Percentiles rank a stretch among this genome's conserved stretches.
These are phyloP conservation scores for Zasmidium citrigriseum DNA, from an alignment of 2,329 filamentous ascomycete genomes.

Conservation along the genomic window DNA sequence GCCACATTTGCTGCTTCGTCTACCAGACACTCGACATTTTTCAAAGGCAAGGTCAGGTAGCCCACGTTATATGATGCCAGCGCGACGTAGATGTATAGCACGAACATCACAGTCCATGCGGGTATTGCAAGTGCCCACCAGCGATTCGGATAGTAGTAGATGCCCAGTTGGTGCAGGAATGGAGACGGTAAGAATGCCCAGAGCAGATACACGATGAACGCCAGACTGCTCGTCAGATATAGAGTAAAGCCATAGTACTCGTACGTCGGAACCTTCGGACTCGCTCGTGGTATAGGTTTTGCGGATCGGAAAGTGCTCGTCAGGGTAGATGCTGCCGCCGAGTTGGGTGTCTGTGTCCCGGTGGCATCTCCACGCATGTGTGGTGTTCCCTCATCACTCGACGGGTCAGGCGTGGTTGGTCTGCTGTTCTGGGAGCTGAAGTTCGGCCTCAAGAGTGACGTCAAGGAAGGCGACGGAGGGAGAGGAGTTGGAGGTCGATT, in stretches of 20 bases:
- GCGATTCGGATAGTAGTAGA: slow-evolving; percentile 94
- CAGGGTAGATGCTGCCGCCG: slow-evolving; percentile 62
- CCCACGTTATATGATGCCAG: slow-evolving; percentile 88
- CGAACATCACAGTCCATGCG: slow-evolving; percentile 80
- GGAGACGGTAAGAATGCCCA: slow-evolving; percentile 93
- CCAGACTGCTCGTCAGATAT: slow-evolving; percentile 82
- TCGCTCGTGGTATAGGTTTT: slow-evolving; percentile 73
- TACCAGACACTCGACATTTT: slow-evolving; percentile 82
- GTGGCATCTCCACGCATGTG: slow-evolving; percentile 36
- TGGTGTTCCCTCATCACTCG: slow-evolving; percentile 68
- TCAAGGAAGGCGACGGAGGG: slow-evolving; percentile 88
- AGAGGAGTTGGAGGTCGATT: slow-evolving; percentile 93
- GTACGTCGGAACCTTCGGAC: slow-evolving; percentile 95
- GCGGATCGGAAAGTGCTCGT: slow-evolving; percentile 54
- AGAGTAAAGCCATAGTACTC: slow-evolving; percentile 99
- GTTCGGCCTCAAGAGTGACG: slow-evolving; percentile 77
- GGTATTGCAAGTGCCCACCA: slow-evolving; percentile 98
- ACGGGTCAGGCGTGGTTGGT: slow-evolving; percentile 91
- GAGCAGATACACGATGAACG: slow-evolving; percentile 71
- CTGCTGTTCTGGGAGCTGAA: slow-evolving; percentile 71
- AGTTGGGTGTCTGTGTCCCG: slow-evolving; percentile 46
- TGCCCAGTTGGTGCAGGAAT: slow-evolving; percentile 87
- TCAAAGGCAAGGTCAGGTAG: slow-evolving; percentile 78
- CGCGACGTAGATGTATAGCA: slow-evolving; percentile 93
- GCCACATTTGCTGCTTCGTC: slow-evolving; percentile 88